Base-by-base conservation (phyloP, 1,284 basidiomycete genomes). In the Trichosporon sp. region DNA sequence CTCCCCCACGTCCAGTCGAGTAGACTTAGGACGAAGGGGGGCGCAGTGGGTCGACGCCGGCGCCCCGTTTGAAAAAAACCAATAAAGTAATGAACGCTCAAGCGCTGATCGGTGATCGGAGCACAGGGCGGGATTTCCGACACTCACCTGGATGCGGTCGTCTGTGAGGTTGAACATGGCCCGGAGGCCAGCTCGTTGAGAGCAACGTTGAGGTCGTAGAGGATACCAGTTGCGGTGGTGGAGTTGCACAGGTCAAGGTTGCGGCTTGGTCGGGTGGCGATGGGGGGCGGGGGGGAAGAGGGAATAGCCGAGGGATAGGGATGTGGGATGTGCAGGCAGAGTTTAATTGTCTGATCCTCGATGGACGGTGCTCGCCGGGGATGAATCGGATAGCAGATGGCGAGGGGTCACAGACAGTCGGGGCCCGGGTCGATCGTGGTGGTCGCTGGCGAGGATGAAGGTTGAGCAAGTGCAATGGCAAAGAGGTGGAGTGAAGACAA, bases 121-220 rank as follows among this genome's bases (percentile, higher is more conserved):
- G 46, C 9, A 29, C 5, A 8, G 32, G 25, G 10, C 29, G 13
- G 32, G 21, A 19, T 19, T 4, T 21, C n/a, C n/a, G n/a, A 9
- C 33, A 64, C 65, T 36, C 33, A 66, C 65, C 8, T 25, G 10
- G 33, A 96, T 81, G 73, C 95, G 94, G 76, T 95, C 79, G 60
- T 76, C 73, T 8, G 72, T 68, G 27, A 71, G 60, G 63, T 74
- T 72, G 27, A 63, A 63, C 62, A 66, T 66, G 65, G 62, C 62
- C 65, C 60, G 32, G 34, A 37, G 49, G 56, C 40, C 61, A 54
- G 49, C 49, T 54, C 49, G 49, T 54, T 29, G 49, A 16, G 27
- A 29, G 49, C 49, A 29, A 16, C 2, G 49, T 9, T 9, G 25
- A 7, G 27, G 27, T 3, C 14, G 27, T 25, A 8, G 27, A 10